phyloP scores from a whole-genome alignment of 345 rosid genomes.

The Mercurialis annua region DNA sequence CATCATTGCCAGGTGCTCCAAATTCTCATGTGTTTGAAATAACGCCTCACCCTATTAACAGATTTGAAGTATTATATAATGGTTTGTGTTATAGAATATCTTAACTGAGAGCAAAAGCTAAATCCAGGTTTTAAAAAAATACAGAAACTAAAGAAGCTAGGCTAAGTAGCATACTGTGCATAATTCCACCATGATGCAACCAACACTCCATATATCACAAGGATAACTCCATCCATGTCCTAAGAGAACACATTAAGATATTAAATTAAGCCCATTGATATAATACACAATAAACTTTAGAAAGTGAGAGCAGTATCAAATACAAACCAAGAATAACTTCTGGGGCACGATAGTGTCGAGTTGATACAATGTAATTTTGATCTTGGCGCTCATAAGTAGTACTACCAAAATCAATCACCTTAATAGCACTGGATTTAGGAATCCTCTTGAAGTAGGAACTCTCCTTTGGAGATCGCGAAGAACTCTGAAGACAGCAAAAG shows the following conservation, averaged over 20 bases:
- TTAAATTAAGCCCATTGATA: not conserved
- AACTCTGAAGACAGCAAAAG: slow-evolving; percentile 37
- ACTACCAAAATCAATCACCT: slow-evolving; percentile 37
- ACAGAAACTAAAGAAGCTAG: not conserved
- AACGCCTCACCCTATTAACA: slow-evolving; percentile 74
- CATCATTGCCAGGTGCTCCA: slow-evolving; percentile 97
- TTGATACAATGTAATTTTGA: slow-evolving; percentile 31
- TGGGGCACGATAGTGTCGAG: slow-evolving; percentile 38
- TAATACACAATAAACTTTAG: not conserved
- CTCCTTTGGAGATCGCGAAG: slow-evolving; percentile 56
- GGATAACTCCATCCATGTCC: slow-evolving; percentile 93
- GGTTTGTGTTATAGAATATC: not conserved
- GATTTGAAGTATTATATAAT: not conserved
- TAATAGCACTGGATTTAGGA: slow-evolving; percentile 48
- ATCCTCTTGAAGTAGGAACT: slow-evolving; percentile 57
- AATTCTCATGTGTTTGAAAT: slow-evolving; percentile 86
- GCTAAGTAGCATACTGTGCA: slow-evolving; percentile 59
- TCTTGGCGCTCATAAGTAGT: slow-evolving; percentile 30
- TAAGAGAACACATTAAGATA: slow-evolving; percentile 8
- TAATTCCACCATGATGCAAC: slow-evolving; percentile 74
- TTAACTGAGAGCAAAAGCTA: too few relatives aligned
- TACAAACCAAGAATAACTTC: slow-evolving; percentile 77
- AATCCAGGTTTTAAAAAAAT: not conserved
- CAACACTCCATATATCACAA: slow-evolving; percentile 92
- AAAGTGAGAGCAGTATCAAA: too few relatives aligned